Evolutionary conservation across 2,329 filamentous ascomycete species (phyloP), one percentile per base, ranked within the genome.

Genomic region (Podosphaera leucotricha): DNA sequence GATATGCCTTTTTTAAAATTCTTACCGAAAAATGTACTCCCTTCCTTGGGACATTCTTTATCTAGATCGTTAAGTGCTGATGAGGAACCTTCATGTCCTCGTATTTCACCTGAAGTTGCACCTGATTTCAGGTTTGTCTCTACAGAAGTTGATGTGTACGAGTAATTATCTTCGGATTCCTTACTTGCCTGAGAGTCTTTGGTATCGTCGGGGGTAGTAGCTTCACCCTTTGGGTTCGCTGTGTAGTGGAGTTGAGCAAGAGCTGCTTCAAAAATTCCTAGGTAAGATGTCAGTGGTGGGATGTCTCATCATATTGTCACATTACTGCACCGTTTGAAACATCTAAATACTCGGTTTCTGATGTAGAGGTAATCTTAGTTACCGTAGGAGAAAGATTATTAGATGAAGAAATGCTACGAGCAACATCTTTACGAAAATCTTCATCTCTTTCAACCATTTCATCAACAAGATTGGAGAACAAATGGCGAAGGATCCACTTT

Each of bases 401-500:
- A 6, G 24, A 28, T 28, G 24, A 28, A 6, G 76, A 72, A 3
- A 71, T 65, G 15, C 62, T 66, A 28, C 74, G 70, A 43, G 84
- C 71, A 6, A 92, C 63, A 39, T 71, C 70, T 38, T 73, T 66
- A n/a, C 87, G 73, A 57, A 80, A 75, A 0, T 62, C 64, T 54
- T 81, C 75, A 55, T 98, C 90, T 43, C 83, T 74, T 50, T 71
- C 76, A 52, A 93, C 80, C 59, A 95, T 83, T 59, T 94, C 86
- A 48, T 92, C 81, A 44, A 98, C 80, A 37, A 95, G 66, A 45
- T 80, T 80, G 8, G 79, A 76, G 62, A 98, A 98, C 0, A 98
- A 68, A 60, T 94, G 92, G 28, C 90, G 75, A 47, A 98, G 64
- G 39, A 95, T 75, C 90, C 90, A 98, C 66, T 92, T 93, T 7